Percentiles rank a stretch among this genome's conserved stretches.
Evolutionary conservation across 768 basidiomycete genomes (phyloP).

Genomic region (Tylopilus vinaceipallidus): DNA sequence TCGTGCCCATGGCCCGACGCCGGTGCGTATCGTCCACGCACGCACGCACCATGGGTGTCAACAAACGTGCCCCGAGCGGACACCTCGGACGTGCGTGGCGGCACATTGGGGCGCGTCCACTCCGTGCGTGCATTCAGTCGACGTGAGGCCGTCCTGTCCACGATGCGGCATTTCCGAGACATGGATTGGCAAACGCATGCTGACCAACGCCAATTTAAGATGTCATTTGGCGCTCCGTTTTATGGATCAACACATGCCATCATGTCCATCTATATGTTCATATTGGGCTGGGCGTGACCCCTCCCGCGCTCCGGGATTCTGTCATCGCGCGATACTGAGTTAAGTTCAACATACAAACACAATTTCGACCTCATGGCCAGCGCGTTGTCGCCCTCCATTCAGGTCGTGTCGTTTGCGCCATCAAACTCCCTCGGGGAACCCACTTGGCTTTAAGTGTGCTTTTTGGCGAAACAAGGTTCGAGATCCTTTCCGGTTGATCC

Average conservation of each 20-base stretch:
- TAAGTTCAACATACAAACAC: conserved; percentile 20
- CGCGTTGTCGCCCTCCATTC: conserved; percentile 23
- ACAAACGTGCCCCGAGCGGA: too few species aligned
- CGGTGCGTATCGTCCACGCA: neutral
- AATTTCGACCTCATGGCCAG: conserved; percentile 24
- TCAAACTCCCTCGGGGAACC: conserved; percentile 30
- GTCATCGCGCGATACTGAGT: conserved; percentile 9
- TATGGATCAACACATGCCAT: neutral
- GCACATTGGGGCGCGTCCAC: neutral
- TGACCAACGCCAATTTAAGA: too few species aligned
- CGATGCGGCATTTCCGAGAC: conserved; percentile 6
- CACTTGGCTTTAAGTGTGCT: conserved; percentile 18
- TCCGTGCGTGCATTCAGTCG: neutral
- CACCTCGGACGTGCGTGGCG: conserved; percentile 6
- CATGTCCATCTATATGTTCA: neutral
- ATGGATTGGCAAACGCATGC: too few species aligned
- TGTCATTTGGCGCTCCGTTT: conserved; percentile 3
- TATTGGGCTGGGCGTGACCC: too few species aligned
- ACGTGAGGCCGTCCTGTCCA: neutral
- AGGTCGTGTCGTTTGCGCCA: conserved; percentile 10
- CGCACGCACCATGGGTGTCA: too few species aligned
- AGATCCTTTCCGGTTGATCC: conserved; percentile 25
- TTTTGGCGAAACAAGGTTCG: conserved; percentile 4
- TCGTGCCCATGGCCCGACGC: neutral
- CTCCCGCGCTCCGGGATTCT: neutral